Conservation (phyloP, 139 green algal genomes). For the Eudorina sp. region DNA sequence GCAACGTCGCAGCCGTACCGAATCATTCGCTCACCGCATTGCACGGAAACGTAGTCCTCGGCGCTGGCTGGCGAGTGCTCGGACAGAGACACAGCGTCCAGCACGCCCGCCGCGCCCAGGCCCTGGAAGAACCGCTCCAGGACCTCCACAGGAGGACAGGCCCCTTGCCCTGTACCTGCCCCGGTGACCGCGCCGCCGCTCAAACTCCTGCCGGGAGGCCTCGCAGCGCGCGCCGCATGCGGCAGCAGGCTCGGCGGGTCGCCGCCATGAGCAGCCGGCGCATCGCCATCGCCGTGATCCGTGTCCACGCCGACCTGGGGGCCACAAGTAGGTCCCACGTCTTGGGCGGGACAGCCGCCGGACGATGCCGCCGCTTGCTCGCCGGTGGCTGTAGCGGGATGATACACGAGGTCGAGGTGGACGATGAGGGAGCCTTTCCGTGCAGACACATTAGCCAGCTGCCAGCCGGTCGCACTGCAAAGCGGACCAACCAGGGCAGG, state of each 20-base stretch:
- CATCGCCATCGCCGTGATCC: too few species aligned
- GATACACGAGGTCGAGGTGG: slow-evolving; percentile 26
- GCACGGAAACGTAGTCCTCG: slow-evolving; percentile 18
- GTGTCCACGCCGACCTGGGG: too few species aligned
- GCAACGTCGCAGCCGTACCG: background rate
- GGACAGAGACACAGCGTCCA: background rate
- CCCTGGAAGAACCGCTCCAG: background rate
- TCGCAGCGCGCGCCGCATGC: too few species aligned
- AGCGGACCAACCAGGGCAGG: too few species aligned
- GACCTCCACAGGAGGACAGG: too few species aligned
- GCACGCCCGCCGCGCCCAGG: background rate
- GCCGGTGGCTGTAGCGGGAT: background rate
- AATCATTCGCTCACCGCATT: background rate
- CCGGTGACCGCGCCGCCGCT: too few species aligned
- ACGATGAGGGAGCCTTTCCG: slow-evolving; percentile 35
- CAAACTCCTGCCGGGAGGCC: too few species aligned
- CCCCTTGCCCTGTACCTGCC: too few species aligned
- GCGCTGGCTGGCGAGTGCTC: background rate
- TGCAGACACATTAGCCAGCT: background rate
- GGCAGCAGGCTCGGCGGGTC: background rate
- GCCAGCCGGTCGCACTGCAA: slow-evolving; percentile 17
- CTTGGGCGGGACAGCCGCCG: too few species aligned
- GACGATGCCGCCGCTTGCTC: background rate
- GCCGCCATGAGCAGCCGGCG: background rate
- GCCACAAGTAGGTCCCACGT: too few species aligned